Evolutionary conservation across 1,139 yeast genomes (phyloP).

Genomic region (Geotrichum europaeum): DNA sequence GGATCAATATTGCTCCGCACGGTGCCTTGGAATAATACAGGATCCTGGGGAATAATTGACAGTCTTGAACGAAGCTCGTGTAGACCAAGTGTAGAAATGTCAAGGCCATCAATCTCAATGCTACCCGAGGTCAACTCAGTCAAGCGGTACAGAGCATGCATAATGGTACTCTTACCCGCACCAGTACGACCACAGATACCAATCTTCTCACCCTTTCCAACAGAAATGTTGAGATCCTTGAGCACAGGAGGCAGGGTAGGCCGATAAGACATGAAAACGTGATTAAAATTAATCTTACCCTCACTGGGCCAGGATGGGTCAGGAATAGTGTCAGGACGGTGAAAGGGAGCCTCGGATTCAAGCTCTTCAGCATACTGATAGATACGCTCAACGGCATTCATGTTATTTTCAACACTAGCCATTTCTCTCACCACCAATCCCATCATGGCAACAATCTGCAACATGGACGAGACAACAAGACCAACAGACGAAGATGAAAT

Average conservation of each 20-base stretch:
- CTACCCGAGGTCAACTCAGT: conserved; percentile 50
- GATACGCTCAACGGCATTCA: conserved; percentile 83
- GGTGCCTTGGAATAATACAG: conserved; percentile 63
- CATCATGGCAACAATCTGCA: conserved; percentile 28
- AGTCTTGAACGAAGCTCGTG: conserved; percentile 53
- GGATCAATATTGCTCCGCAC: conserved; percentile 66
- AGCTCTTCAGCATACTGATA: conserved; percentile 63
- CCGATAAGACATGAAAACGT: conserved; percentile 64
- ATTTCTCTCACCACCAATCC: conserved; percentile 39
- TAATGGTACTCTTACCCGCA: conserved; percentile 69
- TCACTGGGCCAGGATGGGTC: conserved; percentile 62
- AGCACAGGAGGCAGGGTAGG: conserved; percentile 70
- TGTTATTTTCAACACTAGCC: conserved; percentile 72
- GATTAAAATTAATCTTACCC: conserved; percentile 57
- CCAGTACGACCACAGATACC: conserved; percentile 81
- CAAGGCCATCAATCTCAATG: conserved; percentile 54
- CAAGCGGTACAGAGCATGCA: conserved; percentile 59
- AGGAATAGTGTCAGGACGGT: conserved; percentile 45
- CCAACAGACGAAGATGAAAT: conserved; percentile 66
- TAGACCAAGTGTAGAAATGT: conserved; percentile 52
- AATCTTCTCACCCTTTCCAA: conserved; percentile 53
- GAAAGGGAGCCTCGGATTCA: conserved; percentile 54
- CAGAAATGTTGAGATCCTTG: conserved; percentile 44
- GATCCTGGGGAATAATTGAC: conserved; percentile 76
- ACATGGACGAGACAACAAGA: conserved; percentile 49